Evolutionary conservation across 805 yeast genomes (phyloP), one percentile per base, ranked within the genome.

Genomic region (Ascoidea rubescens): DNA sequence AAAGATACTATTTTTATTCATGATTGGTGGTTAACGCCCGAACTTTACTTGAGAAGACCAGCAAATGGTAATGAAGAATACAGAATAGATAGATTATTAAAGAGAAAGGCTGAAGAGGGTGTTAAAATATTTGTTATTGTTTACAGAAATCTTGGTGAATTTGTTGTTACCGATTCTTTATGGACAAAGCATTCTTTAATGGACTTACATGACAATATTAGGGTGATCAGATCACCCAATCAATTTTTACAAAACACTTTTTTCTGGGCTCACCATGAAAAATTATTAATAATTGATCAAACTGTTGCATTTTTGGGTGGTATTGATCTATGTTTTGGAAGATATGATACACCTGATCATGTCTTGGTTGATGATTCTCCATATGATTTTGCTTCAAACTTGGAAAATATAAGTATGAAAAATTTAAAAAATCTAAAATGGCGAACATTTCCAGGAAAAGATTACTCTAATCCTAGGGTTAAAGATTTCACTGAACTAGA

Each of bases 241-340:
- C 99, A 93, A 64, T 78, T 93, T 64, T 69, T 87, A 52, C 97
- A 93, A 63, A 87, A 87, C 58, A 91, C 96, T 0, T 85, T 81
- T 61, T 95, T 93, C 64, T 93, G 99, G 99, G 99, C 99, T 0
- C 99, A 93, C 69, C 99, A 93, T 69, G 99, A 93, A 62, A 93
- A 93, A 62, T 66, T 93, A 53, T 80, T 90, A 55, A 77, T 93
- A 43, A 71, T 93, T 54, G 99, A 93, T 66, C 87, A 87, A 57
- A 82, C 90, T 0, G 75, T 89, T 48, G 95, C 95, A 2, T 93
- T 91, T 63, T 70, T 89, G 52, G 99, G 99, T 44, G 99, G 99
- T 45, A 82, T 91, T 58, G 99, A 93, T 67, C 72, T 93, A 53
- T 93, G 99, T 64, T 93, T 78, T 65, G 99, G 99, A 21, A 77